Base-by-base conservation (phyloP, 1,284 basidiomycete genomes). In the Tausonia pullulans region DNA sequence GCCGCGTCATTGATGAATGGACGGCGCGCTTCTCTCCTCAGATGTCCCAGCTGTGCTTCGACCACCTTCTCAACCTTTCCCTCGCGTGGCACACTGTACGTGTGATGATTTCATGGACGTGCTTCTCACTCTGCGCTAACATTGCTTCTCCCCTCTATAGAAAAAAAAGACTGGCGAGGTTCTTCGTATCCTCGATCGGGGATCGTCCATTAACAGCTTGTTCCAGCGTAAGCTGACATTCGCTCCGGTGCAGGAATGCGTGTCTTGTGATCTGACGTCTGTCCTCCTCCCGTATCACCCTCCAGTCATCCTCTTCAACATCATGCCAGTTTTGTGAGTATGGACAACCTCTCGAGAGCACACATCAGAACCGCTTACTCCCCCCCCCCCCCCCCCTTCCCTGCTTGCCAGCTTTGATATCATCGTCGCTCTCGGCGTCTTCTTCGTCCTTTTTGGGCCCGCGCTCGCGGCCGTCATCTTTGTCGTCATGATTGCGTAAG, bases 1-100 rank as follows among this genome's bases (percentile, higher is more conserved):
- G 39, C 43, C 56, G 51, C 58, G 68, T 48, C 59, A 67, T 27
- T 27, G 27, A 27, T 27, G 27, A 49, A 2, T 9, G 9, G 48
- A 49, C 16, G 16, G 13, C 45, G 45, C 41, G 54, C 39, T 69
- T 67, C 61, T 64, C 43, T 66, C 67, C 54, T 66, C 83, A 87
- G 73, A 88, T 93, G 84, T 87, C 86, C 0, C 82, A 85, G 70
- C 78, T 90, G 64, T 85, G 86, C 4, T 88, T 87, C 74, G 83
- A 88, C 67, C 88, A 90, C 70, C 75, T 91, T 9, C 79, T 92
- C 13, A 87, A 87, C 68, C 82, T 95, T 39, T 88, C 87, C 8
- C 84, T 93, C 69, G 82, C 86, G n/a, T 94, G 88, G 82, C 87
- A 93, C 75, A 86, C 83, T 10, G 51, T 52, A 7, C 51, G 51